These are phyloP conservation scores for Senna siamea DNA, from an alignment of 306 rosid species.

Conservation along the genomic window DNA sequence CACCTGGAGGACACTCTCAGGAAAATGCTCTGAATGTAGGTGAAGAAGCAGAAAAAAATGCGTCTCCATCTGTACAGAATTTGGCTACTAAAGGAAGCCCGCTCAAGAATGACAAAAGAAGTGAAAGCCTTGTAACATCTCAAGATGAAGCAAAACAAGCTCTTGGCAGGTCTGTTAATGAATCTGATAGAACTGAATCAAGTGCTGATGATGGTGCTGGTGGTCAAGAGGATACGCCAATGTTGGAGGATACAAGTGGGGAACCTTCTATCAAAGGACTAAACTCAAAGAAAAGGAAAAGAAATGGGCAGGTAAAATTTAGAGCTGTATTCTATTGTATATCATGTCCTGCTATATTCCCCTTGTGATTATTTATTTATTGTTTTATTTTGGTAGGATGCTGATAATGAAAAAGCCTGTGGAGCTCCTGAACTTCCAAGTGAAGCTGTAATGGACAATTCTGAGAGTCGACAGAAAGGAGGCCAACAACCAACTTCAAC, in stretches of 20 bases:
- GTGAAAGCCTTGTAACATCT: constrained; percentile 54
- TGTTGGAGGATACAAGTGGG: constrained; percentile 60
- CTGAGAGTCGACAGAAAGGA: constrained; percentile 60
- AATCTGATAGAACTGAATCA: constrained; percentile 75
- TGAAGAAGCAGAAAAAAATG: constrained; percentile 59
- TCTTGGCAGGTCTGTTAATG: constrained; percentile 57
- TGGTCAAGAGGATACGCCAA: constrained; percentile 59
- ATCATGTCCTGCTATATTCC: constrained; percentile 5
- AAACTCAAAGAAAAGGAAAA: constrained; percentile 83
- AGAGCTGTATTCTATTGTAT: constrained; percentile 2
- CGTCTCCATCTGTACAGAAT: constrained; percentile 52
- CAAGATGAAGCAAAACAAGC: constrained; percentile 68
- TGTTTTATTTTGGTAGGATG: constrained; percentile 55
- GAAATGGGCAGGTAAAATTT: constrained; percentile 68
- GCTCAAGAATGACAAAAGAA: constrained; percentile 57
- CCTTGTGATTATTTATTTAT: constrained; percentile 19
- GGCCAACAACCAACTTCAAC: constrained; percentile 60
- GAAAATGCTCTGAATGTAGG: constrained; percentile 48
- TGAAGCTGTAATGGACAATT: constrained; percentile 58
- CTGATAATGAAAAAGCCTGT: constrained; percentile 55
- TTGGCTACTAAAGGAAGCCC: constrained; percentile 60
- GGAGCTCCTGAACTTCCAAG: constrained; percentile 48
- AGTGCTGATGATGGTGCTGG: constrained; percentile 59
- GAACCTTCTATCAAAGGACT: constrained; percentile 61
- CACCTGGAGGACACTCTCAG: constrained; percentile 52